A percentile compares a stretch with the other conserved stretches of the same genome.
Evolutionary conservation across 768 basidiomycete species (phyloP).

Genomic region (Termitomyces sp.): DNA sequence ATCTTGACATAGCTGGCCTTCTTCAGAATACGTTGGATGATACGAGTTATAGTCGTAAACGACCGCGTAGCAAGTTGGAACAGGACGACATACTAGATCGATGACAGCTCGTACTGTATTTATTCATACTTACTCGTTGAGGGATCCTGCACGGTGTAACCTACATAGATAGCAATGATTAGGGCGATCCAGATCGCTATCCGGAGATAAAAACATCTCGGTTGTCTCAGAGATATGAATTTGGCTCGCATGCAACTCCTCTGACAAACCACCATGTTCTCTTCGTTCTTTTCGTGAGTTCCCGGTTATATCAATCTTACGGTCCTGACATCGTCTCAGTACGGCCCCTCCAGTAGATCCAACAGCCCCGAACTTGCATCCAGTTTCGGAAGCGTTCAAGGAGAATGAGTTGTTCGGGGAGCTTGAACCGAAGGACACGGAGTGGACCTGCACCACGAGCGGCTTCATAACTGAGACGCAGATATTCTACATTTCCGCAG

Average conservation of each 20-base stretch:
- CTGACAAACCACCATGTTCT: constrained; percentile 58
- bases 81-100: constrained; percentile 14
- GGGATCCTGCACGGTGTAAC: neutral
- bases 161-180: no score
- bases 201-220: neutral
- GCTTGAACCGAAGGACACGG: constrained; percentile 69
- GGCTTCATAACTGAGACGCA: constrained; percentile 94
- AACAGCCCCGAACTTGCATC: constrained; percentile 75
- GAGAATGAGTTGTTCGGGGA: constrained; percentile 67
- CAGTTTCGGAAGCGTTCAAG: constrained; percentile 62
- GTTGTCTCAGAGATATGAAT: constrained; percentile 12
- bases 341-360: constrained; percentile 58
- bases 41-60: constrained; percentile 22
- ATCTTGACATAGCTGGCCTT: constrained; percentile 4
- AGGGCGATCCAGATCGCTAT: neutral
- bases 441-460: constrained; percentile 75
- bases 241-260: constrained; percentile 6
- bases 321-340: constrained; percentile 26
- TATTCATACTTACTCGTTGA: neutral
- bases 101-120: neutral
- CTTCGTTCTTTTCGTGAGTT: constrained; percentile 75
- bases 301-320: neutral
- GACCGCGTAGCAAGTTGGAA: constrained; percentile 22
- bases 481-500: constrained; percentile 62
- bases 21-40: neutral